phyloP scores from a whole-genome alignment of 495 filamentous ascomycete genomes.

The Chaetomidium leptoderma region DNA sequence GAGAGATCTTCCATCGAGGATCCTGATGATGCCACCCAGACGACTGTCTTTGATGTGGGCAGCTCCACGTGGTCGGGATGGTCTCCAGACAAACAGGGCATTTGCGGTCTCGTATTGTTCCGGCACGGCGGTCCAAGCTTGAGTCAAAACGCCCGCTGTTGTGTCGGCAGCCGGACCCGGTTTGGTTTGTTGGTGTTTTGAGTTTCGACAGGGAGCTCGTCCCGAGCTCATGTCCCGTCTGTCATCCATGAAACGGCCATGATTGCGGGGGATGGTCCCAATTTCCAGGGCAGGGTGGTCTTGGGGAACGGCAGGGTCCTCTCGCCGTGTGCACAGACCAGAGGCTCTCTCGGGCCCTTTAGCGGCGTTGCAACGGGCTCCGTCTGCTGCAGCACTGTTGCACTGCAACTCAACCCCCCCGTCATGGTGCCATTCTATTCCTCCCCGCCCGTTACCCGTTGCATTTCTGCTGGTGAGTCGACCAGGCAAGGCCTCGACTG shows the following conservation, averaged over 20 bases:
- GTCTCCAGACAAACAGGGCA: neutral
- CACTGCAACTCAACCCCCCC: conserved; percentile 1
- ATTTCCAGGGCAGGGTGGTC: neutral
- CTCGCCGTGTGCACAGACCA: neutral
- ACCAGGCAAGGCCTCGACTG: conserved; percentile 3
- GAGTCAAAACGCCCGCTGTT: neutral
- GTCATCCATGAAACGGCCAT: neutral
- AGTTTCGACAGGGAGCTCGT: neutral
- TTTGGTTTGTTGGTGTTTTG: neutral
- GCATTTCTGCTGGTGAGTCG: conserved; percentile 3
- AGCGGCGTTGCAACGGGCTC: conserved; percentile 5
- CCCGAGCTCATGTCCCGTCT: neutral
- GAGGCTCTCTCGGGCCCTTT: neutral
- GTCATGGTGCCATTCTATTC: neutral
- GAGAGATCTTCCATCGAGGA: neutral
- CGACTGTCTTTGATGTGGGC: no score
- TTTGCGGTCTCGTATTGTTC: neutral
- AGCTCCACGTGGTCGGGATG: neutral
- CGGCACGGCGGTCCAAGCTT: no score
- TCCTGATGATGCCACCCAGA: conserved; percentile 1
- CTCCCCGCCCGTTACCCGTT: neutral
- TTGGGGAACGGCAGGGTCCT: neutral
- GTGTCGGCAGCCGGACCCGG: neutral
- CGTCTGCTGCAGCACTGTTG: neutral
- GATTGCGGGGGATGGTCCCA: neutral